Evolutionary conservation across 495 filamentous ascomycete species (phyloP).

Genomic region (Aspergillus bridgeri): DNA sequence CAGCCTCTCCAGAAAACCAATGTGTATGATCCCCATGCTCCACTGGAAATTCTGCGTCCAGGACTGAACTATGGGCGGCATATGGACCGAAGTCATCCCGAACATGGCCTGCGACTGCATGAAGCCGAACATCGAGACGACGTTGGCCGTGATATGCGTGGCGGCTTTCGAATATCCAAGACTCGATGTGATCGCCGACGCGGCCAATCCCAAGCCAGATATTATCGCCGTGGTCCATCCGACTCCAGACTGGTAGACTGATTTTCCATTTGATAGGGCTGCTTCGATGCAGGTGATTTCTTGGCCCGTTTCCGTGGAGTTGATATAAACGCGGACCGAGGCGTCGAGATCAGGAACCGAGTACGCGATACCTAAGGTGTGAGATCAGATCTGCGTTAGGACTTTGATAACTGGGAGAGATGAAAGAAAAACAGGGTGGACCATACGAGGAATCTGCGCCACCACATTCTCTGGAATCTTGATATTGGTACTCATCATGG

Average conservation of each 20-base stretch:
- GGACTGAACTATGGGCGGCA: slow-evolving; percentile 83
- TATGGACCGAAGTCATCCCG: slow-evolving; percentile 73
- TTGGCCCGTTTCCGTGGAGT: slow-evolving; percentile 51
- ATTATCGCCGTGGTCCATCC: slow-evolving; percentile 89
- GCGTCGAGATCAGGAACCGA: slow-evolving; percentile 91
- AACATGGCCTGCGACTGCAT: slow-evolving; percentile 95
- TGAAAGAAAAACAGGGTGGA: background rate
- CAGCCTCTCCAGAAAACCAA: slow-evolving; percentile 79
- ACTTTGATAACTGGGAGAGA: background rate
- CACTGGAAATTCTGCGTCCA: slow-evolving; percentile 99
- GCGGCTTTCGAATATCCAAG: slow-evolving; percentile 91
- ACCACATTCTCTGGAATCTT: slow-evolving; percentile 53
- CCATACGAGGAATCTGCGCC: slow-evolving; percentile 63
- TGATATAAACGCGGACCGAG: slow-evolving; percentile 77
- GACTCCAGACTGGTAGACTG: slow-evolving; percentile 80
- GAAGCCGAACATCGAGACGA: slow-evolving; percentile 86
- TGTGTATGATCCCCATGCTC: slow-evolving; percentile 92
- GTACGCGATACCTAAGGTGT: slow-evolving; percentile 66
- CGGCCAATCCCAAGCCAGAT: slow-evolving; percentile 73
- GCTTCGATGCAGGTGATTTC: slow-evolving; percentile 85
- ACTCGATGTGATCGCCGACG: slow-evolving; percentile 73
- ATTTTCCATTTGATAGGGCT: slow-evolving; percentile 84
- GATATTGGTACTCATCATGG: slow-evolving; percentile 58
- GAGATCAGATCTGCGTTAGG: slow-evolving; percentile 16
- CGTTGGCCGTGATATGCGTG: slow-evolving; percentile 87